Percentiles rank a stretch among this genome's conserved stretches.
These are phyloP conservation scores for Colletotrichum sp. DNA, from an alignment of 2,329 filamentous ascomycete genomes.

Conservation along the genomic window DNA sequence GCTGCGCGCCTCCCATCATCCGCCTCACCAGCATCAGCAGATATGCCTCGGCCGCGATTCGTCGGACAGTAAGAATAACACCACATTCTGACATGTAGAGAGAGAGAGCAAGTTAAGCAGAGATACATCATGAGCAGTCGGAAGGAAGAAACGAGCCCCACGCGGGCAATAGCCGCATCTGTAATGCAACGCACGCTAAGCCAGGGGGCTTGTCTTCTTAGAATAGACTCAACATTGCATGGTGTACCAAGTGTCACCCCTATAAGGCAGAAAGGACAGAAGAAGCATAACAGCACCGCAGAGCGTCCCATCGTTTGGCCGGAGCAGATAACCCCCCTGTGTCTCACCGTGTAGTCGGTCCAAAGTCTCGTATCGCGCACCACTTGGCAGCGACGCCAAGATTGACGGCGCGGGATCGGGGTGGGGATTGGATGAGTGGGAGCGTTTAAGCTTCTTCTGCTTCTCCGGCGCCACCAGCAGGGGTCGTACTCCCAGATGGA, in stretches of 20 bases:
- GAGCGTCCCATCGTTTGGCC: fast-evolving
- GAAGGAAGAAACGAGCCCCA: background rate
- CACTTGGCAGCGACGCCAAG: background rate
- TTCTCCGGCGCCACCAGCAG: background rate
- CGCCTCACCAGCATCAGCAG: constrained; percentile 7
- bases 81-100: background rate
- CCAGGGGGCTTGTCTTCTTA: background rate
- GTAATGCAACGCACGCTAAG: constrained; percentile 1
- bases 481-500: background rate
- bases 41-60: background rate
- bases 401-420: background rate
- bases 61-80: background rate
- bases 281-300: background rate
- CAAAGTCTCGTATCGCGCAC: constrained; percentile 1
- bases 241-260: background rate
- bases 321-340: background rate
- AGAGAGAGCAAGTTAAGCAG: background rate
- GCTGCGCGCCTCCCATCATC: background rate
- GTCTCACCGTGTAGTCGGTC: background rate
- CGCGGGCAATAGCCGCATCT: background rate
- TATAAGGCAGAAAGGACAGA: background rate
- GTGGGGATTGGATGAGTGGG: background rate
- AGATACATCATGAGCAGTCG: background rate
- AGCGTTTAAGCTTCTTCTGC: constrained; percentile 17
- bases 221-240: background rate